These are phyloP conservation scores for Mollisia scopiformis DNA, from an alignment of 2,329 filamentous ascomycete genomes.

Conservation along the genomic window DNA sequence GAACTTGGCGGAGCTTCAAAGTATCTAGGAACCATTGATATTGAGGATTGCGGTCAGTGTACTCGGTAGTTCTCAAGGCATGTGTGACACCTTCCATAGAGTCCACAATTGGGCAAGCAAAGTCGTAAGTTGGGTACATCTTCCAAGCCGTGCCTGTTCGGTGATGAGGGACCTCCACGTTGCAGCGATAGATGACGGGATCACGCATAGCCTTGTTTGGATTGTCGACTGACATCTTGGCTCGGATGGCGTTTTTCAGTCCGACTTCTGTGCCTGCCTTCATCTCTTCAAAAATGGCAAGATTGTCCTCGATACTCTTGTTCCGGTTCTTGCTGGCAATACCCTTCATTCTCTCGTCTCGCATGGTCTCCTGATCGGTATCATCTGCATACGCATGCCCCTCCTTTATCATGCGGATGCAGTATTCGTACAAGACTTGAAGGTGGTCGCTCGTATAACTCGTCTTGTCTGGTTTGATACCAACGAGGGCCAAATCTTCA, in stretches of 20 bases:
- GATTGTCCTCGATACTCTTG: conserved; percentile 77
- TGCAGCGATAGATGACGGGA: conserved; percentile 97
- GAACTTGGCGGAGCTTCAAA: conserved; percentile 72
- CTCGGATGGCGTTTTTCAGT: conserved; percentile 85
- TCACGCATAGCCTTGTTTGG: conserved; percentile 96
- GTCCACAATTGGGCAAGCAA: conserved; percentile 82
- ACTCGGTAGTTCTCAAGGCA: conserved; percentile 82
- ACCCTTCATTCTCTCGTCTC: conserved; percentile 80
- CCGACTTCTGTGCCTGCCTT: conserved; percentile 82
- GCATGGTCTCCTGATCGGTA: conserved; percentile 87
- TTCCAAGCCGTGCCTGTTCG: conserved; percentile 81
- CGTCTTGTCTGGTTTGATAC: conserved; percentile 83
- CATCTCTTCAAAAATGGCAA: conserved; percentile 92
- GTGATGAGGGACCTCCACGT: conserved; percentile 85
- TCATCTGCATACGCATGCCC: conserved; percentile 95
- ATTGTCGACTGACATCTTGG: conserved; percentile 89
- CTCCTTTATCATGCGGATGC: conserved; percentile 80
- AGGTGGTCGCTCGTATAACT: conserved; percentile 97
- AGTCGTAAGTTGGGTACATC: conserved; percentile 87
- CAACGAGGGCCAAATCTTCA: conserved; percentile 88
- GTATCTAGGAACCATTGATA: conserved; percentile 85
- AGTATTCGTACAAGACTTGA: conserved; percentile 85
- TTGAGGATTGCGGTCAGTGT: conserved; percentile 83
- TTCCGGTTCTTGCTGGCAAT: conserved; percentile 82
- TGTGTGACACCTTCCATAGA: conserved; percentile 82